Base-by-base conservation (phyloP, 2,329 filamentous ascomycete species). In the Aspergillus sp. region DNA sequence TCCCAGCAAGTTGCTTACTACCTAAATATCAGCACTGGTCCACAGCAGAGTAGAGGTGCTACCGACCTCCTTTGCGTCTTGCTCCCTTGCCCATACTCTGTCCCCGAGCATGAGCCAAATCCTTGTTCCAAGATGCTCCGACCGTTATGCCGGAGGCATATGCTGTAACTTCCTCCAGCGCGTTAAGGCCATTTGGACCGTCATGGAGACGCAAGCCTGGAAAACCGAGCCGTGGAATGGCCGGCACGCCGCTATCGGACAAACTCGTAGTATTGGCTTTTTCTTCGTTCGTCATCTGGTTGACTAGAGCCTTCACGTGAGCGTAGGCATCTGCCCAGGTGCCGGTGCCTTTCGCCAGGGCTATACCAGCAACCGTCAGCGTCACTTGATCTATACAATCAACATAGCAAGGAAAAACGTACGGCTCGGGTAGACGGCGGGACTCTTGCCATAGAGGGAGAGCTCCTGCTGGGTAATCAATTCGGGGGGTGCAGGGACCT, bases 11-110 rank as follows among this genome's bases (percentile, higher is more conserved):
- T 59, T 44, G 10, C n/a, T 59, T 51, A 9, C 50, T 56, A 33
- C 77, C 77, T 52, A 79, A n/a, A n/a, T n/a, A n/a, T n/a, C n/a
- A n/a, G n/a, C n/a, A n/a, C n/a, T n/a, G n/a, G n/a, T n/a, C n/a
- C n/a, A n/a, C n/a, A n/a, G n/a, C n/a, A n/a, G n/a, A n/a, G n/a
- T n/a, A n/a, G n/a, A n/a, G n/a, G n/a, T 79, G 5, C 66, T 69
- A 52, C 68, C 75, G 54, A 81, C 82, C 48, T 83, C 80, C 5
- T 68, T 69, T 2, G n/a, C n/a, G n/a, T n/a, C n/a, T n/a, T n/a
- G n/a, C n/a, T n/a, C n/a, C n/a, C n/a, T n/a, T n/a, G n/a, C 75
- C 80, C 71, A 83, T 78, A 36, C 72, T 70, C 10, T 69, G 62
- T 0, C 66, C 79, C n/a, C 78, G 62, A 40, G 71, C 58, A 41